Evolutionary conservation across 345 rosid genomes (phyloP).

Genomic region (Combretum micranthum): DNA sequence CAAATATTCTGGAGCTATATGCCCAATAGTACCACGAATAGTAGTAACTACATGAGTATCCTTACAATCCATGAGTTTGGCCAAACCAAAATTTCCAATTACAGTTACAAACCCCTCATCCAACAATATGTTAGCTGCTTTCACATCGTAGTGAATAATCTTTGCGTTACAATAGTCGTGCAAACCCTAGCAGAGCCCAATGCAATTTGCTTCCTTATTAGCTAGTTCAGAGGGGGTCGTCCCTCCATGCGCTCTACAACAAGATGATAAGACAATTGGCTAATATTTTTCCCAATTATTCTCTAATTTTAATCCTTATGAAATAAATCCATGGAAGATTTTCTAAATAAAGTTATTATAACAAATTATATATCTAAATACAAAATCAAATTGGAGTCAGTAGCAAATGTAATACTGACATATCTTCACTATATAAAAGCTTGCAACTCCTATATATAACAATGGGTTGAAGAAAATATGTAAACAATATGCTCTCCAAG

Average conservation of each 20-base stretch:
- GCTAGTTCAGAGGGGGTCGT: constrained; percentile 59
- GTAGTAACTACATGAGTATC: constrained; percentile 93
- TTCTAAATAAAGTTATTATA: too few species aligned
- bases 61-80: constrained; percentile 85
- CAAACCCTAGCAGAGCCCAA: constrained; percentile 84
- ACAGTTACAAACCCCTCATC: constrained; percentile 94
- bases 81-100: constrained; percentile 93
- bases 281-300: too few species aligned
- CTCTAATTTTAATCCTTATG: too few species aligned
- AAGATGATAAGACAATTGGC: constrained; percentile 6
- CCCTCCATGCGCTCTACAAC: constrained; percentile 45
- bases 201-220: constrained; percentile 60
- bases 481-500: background rate
- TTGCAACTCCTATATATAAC: background rate
- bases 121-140: constrained; percentile 89
- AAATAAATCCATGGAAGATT: too few species aligned
- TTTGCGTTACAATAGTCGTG: constrained; percentile 92
- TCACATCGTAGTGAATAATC: constrained; percentile 93
- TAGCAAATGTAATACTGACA: background rate
- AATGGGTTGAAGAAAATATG: too few species aligned
- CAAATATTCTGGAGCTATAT: constrained; percentile 92
- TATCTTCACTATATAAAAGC: too few species aligned
- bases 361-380: too few species aligned
- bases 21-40: constrained; percentile 97
- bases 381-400: background rate